Percentiles rank a stretch among this genome's conserved stretches.
phyloP scores from a whole-genome alignment of 2,329 filamentous ascomycete genomes.

The Aureobasidium pullulans region DNA sequence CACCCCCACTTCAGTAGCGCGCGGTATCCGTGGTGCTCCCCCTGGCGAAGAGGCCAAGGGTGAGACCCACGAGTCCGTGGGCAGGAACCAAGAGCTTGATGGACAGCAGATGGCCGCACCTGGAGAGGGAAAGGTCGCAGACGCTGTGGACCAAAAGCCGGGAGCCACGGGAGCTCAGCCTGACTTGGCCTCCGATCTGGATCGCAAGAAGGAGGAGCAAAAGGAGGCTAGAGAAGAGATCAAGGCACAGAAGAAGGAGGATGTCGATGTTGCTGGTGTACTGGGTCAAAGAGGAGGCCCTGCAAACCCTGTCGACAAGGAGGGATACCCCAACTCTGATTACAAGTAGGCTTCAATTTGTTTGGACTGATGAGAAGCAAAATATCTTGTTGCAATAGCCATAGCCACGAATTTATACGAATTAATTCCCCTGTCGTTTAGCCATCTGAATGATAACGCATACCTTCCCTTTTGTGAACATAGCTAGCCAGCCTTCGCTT shows the following conservation, averaged over 20 bases:
- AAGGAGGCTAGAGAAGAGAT: constrained; percentile 33
- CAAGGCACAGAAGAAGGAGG: constrained; percentile 31
- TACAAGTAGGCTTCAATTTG: neutral
- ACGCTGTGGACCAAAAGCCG: constrained; percentile 33
- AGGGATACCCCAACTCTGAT: constrained; percentile 23
- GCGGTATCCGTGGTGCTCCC: constrained; percentile 37
- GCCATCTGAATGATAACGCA: neutral
- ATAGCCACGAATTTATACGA: constrained; percentile 4
- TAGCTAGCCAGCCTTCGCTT: neutral
- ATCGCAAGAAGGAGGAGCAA: constrained; percentile 46
- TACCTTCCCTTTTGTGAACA: neutral
- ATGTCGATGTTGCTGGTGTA: constrained; percentile 34
- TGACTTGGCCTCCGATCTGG: constrained; percentile 39
- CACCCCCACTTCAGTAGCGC: constrained; percentile 30
- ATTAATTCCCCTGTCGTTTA: neutral
- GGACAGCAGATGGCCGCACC: constrained; percentile 42
- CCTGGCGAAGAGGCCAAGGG: constrained; percentile 38
- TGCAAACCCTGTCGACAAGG: constrained; percentile 31
- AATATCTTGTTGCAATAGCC: neutral
- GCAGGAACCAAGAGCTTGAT: constrained; percentile 39
- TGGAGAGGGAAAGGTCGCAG: constrained; percentile 38
- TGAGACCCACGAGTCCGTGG: constrained; percentile 33
- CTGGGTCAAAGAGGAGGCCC: constrained; percentile 41
- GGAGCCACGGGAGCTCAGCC: constrained; percentile 30
- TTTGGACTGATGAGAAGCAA: neutral